Evolutionary conservation across 106 monocot species (phyloP).

Genomic region (Platanthera zijinensis): DNA sequence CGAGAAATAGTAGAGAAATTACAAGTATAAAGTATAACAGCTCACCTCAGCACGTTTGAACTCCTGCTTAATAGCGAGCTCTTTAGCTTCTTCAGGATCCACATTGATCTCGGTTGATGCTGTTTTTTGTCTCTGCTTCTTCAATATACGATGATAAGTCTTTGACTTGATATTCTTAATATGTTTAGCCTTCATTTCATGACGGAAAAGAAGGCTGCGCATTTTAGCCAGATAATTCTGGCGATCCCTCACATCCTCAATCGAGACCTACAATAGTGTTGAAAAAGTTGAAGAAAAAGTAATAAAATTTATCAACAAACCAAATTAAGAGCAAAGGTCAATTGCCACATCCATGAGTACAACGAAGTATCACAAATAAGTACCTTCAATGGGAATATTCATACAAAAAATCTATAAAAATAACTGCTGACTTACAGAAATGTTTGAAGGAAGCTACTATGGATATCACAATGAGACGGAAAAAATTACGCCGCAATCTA

Average conservation of each 20-base stretch:
- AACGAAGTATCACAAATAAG: neutral
- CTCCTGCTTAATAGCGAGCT: conserved; percentile 68
- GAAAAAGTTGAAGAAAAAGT: neutral
- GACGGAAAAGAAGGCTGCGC: conserved; percentile 82
- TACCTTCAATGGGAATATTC: neutral
- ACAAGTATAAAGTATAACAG: conserved; percentile 8
- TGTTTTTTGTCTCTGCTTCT: conserved; percentile 62
- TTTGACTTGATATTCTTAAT: conserved; percentile 96
- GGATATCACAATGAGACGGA: neutral
- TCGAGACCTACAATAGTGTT: conserved; percentile 38
- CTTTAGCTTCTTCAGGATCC: conserved; percentile 73
- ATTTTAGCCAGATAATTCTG: conserved; percentile 82
- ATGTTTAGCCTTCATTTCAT: conserved; percentile 85
- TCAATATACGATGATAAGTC: conserved; percentile 82
- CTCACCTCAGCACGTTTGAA: conserved; percentile 89
- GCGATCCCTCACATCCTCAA: conserved; percentile 65
- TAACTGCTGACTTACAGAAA: neutral
- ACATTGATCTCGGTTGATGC: conserved; percentile 31
- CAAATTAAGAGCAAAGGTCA: neutral
- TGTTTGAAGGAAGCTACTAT: neutral
- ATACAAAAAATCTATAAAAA: neutral
- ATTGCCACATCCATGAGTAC: neutral
- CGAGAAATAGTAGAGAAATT: neutral
- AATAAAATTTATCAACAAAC: neutral
- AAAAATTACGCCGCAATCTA: neutral